These are phyloP conservation scores for Groenewaldozyma salmanticensis DNA, from an alignment of 805 yeast species.

Conservation along the genomic window DNA sequence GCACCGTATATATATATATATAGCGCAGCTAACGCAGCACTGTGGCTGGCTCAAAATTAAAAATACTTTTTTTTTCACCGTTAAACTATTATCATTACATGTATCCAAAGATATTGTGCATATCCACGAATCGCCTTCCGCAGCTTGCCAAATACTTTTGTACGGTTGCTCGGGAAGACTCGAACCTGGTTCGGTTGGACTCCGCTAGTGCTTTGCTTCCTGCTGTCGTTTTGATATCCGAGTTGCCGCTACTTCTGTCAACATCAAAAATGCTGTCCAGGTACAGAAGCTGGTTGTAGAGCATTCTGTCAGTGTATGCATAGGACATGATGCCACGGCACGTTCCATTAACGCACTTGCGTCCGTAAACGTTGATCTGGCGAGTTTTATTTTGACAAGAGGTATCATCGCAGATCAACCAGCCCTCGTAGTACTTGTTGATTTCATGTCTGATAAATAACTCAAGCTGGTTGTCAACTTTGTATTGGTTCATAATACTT, in stretches of 20 bases:
- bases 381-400: conserved; percentile 74
- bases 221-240: conserved; percentile 14
- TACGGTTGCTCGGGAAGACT: conserved; percentile 45
- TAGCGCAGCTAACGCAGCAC: too few relatives aligned
- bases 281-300: conserved; percentile 80
- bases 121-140: conserved; percentile 83
- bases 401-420: conserved; percentile 76
- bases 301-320: conserved; percentile 63
- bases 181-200: conserved; percentile 61
- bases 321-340: conserved; percentile 75
- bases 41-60: too few relatives aligned
- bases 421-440: conserved; percentile 72
- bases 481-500: conserved; percentile 39
- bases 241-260: conserved; percentile 43
- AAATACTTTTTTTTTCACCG: too few relatives aligned
- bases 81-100: conserved; percentile 4
- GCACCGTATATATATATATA: too few relatives aligned
- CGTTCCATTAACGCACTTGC: conserved; percentile 61
- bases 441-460: conserved; percentile 58
- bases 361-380: conserved; percentile 83
- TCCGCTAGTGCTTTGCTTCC: conserved; percentile 60
- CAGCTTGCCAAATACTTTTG: conserved; percentile 67
- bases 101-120: conserved; percentile 57
- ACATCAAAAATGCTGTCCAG: conserved; percentile 72
- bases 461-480: conserved; percentile 66